phyloP scores from a whole-genome alignment of 129 eudicot species.

The Flaveria ramosissima region DNA sequence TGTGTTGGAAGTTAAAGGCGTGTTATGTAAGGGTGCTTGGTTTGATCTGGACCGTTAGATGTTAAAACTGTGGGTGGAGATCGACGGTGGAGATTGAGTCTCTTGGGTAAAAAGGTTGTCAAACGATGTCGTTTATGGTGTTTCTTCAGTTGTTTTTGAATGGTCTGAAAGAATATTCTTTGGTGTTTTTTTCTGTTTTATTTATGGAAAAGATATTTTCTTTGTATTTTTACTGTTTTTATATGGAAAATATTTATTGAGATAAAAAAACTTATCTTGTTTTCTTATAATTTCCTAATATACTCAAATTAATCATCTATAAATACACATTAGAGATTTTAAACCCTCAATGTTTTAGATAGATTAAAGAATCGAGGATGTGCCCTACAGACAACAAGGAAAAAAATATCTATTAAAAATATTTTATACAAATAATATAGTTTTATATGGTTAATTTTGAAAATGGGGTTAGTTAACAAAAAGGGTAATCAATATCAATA shows the following conservation, averaged over 20 bases:
- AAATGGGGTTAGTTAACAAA: no score
- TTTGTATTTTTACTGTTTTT: neutral
- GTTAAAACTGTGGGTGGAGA: neutral
- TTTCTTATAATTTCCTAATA: no score
- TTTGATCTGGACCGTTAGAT: slow-evolving; percentile 26
- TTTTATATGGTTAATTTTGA: no score
- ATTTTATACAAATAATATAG: no score
- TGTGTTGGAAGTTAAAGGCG: neutral
- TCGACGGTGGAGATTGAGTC: slow-evolving; percentile 10
- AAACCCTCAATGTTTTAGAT: no score
- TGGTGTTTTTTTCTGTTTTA: neutral
- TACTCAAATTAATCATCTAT: no score
- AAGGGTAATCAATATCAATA: no score
- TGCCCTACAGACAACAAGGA: no score
- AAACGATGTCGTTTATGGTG: neutral
- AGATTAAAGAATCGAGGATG: no score
- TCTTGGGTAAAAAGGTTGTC: neutral
- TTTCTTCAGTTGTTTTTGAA: slow-evolving; percentile 1
- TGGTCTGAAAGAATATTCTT: neutral
- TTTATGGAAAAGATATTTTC: neutral
- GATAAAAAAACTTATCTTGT: no score
- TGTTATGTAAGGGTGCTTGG: slow-evolving; percentile 9
- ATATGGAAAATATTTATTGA: neutral
- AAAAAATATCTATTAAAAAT: no score
- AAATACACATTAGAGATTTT: no score